A percentile compares a stretch with the other conserved stretches of the same genome.
phyloP scores from a whole-genome alignment of 2,329 filamentous ascomycete species.

The Apiospora malaysiana region DNA sequence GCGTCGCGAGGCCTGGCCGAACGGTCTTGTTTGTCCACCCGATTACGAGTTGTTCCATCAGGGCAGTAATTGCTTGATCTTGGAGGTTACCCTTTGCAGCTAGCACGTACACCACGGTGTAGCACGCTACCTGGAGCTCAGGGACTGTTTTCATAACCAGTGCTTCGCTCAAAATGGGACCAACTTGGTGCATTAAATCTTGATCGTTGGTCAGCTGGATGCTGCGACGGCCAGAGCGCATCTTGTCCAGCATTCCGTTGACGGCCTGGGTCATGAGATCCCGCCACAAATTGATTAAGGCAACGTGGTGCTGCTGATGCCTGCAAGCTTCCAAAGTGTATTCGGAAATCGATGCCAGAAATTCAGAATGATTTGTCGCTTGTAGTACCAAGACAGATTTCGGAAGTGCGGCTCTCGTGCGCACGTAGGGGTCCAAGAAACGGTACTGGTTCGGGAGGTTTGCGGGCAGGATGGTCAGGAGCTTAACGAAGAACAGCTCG shows the following conservation, averaged over 20 bases:
- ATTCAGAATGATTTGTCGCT: slow-evolving; percentile 76
- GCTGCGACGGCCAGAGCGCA: slow-evolving; percentile 75
- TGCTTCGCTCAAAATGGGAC: slow-evolving; percentile 76
- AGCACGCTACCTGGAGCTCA: slow-evolving; percentile 83
- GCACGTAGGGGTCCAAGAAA: slow-evolving; percentile 86
- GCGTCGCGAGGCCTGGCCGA: slow-evolving; percentile 75
- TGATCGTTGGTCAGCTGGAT: slow-evolving; percentile 84
- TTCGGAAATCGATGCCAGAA: slow-evolving; percentile 78
- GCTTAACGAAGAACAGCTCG: slow-evolving; percentile 80
- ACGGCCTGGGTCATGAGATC: slow-evolving; percentile 85
- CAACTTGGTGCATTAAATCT: slow-evolving; percentile 70
- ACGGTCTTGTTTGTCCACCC: slow-evolving; percentile 79
- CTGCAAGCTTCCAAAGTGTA: slow-evolving; percentile 79
- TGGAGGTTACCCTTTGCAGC: slow-evolving; percentile 81
- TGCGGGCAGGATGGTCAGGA: slow-evolving; percentile 85
- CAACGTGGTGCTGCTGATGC: slow-evolving; percentile 74
- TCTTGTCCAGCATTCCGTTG: slow-evolving; percentile 79
- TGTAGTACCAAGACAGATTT: slow-evolving; percentile 84
- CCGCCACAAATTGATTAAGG: slow-evolving; percentile 88
- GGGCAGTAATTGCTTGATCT: slow-evolving; percentile 78
- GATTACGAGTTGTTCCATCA: slow-evolving; percentile 87
- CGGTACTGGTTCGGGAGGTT: slow-evolving; percentile 77
- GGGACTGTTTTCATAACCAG: slow-evolving; percentile 77
- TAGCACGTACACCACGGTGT: slow-evolving; percentile 88
- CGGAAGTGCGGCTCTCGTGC: slow-evolving; percentile 76